Evolutionary conservation across 2,329 filamentous ascomycete species (phyloP).

Genomic region (Cadophora malorum): DNA sequence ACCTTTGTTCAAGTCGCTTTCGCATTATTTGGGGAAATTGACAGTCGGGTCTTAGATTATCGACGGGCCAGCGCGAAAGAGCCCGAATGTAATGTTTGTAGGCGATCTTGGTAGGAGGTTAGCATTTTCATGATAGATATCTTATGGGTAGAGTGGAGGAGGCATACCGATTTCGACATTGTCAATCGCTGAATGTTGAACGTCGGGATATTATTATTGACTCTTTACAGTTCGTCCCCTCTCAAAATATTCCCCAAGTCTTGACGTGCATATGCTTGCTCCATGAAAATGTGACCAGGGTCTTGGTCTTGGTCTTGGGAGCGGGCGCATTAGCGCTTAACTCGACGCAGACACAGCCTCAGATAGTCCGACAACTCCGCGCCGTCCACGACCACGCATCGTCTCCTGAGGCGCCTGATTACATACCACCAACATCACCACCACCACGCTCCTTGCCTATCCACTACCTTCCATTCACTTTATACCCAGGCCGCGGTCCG

Average conservation of each 20-base stretch:
- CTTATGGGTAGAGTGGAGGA: background rate
- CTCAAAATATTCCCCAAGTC: slow-evolving; percentile 11
- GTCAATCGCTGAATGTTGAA: slow-evolving; percentile 1
- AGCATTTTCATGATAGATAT: background rate
- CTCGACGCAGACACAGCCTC: too few species aligned
- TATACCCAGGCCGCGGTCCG: slow-evolving; percentile 31
- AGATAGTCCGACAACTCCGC: too few species aligned
- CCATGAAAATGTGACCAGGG: slow-evolving; percentile 4
- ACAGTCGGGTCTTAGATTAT: slow-evolving; percentile 66
- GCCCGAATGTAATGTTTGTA: slow-evolving; percentile 57
- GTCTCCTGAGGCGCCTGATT: too few species aligned
- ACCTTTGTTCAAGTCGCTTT: slow-evolving; percentile 50
- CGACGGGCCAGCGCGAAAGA: slow-evolving; percentile 67
- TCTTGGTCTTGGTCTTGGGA: too few species aligned
- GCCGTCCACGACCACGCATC: too few species aligned
- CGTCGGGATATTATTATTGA: background rate
- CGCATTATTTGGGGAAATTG: slow-evolving; percentile 65
- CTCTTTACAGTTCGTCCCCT: slow-evolving; percentile 14
- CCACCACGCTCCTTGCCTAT: slow-evolving; percentile 16
- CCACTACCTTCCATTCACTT: slow-evolving; percentile 30
- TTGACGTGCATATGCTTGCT: slow-evolving; percentile 22
- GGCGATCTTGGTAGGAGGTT: slow-evolving; percentile 47
- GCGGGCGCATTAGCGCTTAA: too few species aligned
- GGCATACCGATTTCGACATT: slow-evolving; percentile 45
- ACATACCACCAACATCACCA: slow-evolving; percentile 13